phyloP scores from a whole-genome alignment of 495 filamentous ascomycete genomes.

The Hypoxylon subgilvum region DNA sequence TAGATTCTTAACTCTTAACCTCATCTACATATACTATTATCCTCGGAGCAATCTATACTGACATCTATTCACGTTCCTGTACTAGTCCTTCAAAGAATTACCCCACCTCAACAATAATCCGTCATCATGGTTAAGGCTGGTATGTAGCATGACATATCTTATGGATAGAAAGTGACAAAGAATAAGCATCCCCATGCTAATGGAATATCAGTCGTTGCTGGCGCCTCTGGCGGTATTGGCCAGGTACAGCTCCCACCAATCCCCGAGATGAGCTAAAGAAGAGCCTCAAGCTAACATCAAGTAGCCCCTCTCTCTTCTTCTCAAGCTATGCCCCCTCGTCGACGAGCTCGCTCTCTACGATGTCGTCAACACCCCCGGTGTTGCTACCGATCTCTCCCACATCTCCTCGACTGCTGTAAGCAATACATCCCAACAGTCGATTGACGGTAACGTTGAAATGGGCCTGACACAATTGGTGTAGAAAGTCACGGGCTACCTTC shows the following conservation, averaged over 20 bases:
- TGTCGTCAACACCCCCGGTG: constrained; percentile 98
- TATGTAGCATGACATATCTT: constrained; percentile 47
- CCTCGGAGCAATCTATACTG: constrained; percentile 29
- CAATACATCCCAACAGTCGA: constrained; percentile 9
- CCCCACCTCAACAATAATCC: constrained; percentile 36
- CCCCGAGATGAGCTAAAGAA: background rate
- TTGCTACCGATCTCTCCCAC: constrained; percentile 93
- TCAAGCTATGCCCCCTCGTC: constrained; percentile 84
- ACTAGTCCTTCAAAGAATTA: constrained; percentile 16
- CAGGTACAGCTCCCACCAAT: constrained; percentile 64
- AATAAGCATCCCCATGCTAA: constrained; percentile 43
- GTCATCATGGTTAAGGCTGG: constrained; percentile 88
- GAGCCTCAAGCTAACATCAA: constrained; percentile 39
- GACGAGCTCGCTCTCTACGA: constrained; percentile 95
- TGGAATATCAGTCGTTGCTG: constrained; percentile 76
- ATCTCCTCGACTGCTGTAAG: constrained; percentile 92
- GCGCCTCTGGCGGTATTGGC: constrained; percentile 97
- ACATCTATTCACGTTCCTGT: constrained; percentile 31
- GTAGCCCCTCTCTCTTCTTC: constrained; percentile 92
- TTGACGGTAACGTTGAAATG: background rate
- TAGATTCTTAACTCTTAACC: too few species aligned
- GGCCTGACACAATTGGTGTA: constrained; percentile 52
- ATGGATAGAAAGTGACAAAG: background rate
- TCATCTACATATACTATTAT: constrained; percentile 4
- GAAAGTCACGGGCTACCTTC: constrained; percentile 91